Evolutionary conservation across 2,329 filamentous ascomycete genomes (phyloP).

Genomic region (Simplicillium sp.): DNA sequence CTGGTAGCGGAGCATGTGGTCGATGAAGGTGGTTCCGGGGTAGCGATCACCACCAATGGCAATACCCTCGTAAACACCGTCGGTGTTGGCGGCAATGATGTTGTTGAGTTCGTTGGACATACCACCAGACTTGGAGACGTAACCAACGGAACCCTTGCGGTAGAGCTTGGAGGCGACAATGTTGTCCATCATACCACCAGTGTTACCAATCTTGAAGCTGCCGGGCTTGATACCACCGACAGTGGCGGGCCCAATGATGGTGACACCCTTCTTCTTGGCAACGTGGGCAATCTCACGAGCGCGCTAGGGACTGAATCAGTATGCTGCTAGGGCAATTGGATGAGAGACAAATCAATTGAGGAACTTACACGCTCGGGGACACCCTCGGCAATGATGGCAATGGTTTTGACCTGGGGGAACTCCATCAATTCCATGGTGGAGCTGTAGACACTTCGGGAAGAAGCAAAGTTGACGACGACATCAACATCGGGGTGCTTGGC

Average conservation of each 20-base stretch:
- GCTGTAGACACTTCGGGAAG: constrained; percentile 95
- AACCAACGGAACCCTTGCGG: constrained; percentile 96
- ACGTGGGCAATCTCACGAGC: constrained; percentile 96
- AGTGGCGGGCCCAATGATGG: constrained; percentile 96
- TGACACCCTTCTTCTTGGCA: constrained; percentile 96
- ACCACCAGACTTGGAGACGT: constrained; percentile 99
- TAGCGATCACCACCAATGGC: constrained; percentile 99
- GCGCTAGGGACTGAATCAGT: constrained; percentile 43
- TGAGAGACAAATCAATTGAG: neutral
- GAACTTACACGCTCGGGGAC: constrained; percentile 85
- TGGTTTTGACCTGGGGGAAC: constrained; percentile 92
- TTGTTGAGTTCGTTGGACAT: constrained; percentile 99
- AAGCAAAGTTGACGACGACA: constrained; percentile 98
- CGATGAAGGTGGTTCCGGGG: constrained; percentile 97
- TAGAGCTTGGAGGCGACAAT: constrained; percentile 99
- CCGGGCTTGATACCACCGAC: constrained; percentile 99
- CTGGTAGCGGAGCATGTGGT: constrained; percentile 95
- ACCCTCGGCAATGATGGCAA: constrained; percentile 99
- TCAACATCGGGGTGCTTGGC: constrained; percentile 96
- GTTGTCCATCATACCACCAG: constrained; percentile 99
- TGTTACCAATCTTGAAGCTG: constrained; percentile 99
- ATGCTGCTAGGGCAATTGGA: constrained; percentile 9
- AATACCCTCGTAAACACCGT: constrained; percentile 98
- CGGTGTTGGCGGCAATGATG: constrained; percentile 91
- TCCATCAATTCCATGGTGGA: constrained; percentile 99